Evolutionary conservation across 1,139 yeast species (phyloP).

Genomic region (Wickerhamomyces sp.): DNA sequence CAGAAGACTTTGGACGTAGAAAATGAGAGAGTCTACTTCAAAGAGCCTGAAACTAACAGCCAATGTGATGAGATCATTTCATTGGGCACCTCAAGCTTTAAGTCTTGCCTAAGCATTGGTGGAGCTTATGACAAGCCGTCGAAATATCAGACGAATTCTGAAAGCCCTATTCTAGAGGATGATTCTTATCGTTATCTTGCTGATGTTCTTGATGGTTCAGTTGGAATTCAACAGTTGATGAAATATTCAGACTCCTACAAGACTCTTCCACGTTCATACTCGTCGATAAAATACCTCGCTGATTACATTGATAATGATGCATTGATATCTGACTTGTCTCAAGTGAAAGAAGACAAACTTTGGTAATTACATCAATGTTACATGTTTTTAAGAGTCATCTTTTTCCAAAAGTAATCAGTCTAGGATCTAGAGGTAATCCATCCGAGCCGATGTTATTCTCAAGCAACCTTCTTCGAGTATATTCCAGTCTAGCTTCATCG

Average conservation of each 20-base stretch:
- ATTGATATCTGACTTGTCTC: neutral
- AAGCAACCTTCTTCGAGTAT: constrained; percentile 41
- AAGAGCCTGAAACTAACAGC: constrained; percentile 6
- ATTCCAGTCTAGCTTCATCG: constrained; percentile 65
- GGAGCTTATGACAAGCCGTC: too few species aligned
- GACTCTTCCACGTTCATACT: constrained; percentile 20
- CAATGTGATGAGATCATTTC: too few species aligned
- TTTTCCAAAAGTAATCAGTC: constrained; percentile 35
- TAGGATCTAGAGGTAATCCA: constrained; percentile 46
- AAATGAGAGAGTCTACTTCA: constrained; percentile 3
- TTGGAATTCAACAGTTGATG: constrained; percentile 4
- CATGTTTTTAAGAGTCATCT: neutral
- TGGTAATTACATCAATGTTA: neutral
- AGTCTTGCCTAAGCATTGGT: constrained; percentile 16
- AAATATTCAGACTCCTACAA: constrained; percentile 14
- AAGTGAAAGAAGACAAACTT: neutral
- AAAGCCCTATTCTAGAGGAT: too few species aligned
- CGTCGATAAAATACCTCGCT: constrained; percentile 22
- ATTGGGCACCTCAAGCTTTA: constrained; percentile 17
- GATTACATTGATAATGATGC: constrained; percentile 16
- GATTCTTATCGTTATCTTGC: constrained; percentile 26
- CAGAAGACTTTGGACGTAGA: too few species aligned
- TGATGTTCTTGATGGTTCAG: constrained; percentile 14
- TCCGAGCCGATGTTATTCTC: constrained; percentile 51
- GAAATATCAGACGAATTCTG: too few species aligned